Percentiles rank a stretch among this genome's conserved stretches.
phyloP scores from a whole-genome alignment of 805 yeast genomes.

The Candida railenensis region DNA sequence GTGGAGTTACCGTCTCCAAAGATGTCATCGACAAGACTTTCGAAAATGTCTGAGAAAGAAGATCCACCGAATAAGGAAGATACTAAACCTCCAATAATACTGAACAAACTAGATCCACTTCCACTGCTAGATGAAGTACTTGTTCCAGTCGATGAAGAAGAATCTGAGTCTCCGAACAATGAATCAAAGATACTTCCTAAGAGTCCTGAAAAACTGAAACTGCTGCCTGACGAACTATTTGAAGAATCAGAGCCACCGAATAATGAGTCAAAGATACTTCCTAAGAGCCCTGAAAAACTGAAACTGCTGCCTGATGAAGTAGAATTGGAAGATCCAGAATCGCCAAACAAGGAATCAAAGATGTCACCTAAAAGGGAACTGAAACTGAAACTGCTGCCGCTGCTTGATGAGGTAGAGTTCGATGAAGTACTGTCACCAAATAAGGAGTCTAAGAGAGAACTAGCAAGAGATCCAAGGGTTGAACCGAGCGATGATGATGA shows the following conservation, averaged over 20 bases:
- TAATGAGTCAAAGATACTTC: constrained; percentile 8
- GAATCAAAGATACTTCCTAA: constrained; percentile 7
- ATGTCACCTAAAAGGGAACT: constrained; percentile 9
- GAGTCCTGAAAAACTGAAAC: background rate
- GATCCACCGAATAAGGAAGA: background rate
- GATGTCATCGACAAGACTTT: constrained; percentile 1
- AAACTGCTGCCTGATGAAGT: constrained; percentile 4
- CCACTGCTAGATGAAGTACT: constrained; percentile 9
- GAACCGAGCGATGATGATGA: background rate
- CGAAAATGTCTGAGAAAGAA: background rate
- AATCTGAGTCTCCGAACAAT: constrained; percentile 12
- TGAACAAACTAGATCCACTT: background rate
- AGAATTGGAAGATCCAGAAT: constrained; percentile 8
- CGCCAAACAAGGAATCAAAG: constrained; percentile 9
- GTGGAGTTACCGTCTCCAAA: constrained; percentile 6
- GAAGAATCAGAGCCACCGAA: constrained; percentile 8
- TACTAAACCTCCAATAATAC: background rate
- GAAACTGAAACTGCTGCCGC: constrained; percentile 2
- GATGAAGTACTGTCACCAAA: constrained; percentile 9
- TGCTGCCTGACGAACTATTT: constrained; percentile 3
- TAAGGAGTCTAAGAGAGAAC: constrained; percentile 10
- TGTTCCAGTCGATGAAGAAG: constrained; percentile 6
- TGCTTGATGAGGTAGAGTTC: background rate
- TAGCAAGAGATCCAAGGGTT: constrained; percentile 4
- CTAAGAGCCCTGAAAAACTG: constrained; percentile 1